Conservation (phyloP, 768 basidiomycete genomes). For the Boletus vinaceobasis region DNA sequence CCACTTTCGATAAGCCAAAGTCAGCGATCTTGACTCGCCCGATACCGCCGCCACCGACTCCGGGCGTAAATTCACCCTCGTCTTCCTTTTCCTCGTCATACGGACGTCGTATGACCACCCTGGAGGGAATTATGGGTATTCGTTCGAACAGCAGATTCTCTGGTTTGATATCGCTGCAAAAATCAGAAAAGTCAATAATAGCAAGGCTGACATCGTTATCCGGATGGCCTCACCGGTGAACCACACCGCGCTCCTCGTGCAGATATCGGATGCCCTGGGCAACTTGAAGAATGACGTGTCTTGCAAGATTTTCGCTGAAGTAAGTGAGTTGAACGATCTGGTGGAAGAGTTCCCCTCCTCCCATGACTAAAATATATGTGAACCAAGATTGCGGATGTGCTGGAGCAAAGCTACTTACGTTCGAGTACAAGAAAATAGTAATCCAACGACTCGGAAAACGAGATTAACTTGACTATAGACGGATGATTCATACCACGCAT, state of each 20-base stretch:
- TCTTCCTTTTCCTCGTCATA: constrained; percentile 99
- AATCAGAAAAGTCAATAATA: background rate
- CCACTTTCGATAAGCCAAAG: constrained; percentile 94
- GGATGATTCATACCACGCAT: constrained; percentile 95
- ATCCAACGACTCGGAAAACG: constrained; percentile 89
- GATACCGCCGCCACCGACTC: constrained; percentile 94
- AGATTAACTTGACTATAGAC: constrained; percentile 86
- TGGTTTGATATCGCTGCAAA: constrained; percentile 85
- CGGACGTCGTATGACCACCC: constrained; percentile 66
- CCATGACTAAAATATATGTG: constrained; percentile 65
- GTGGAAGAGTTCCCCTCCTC: constrained; percentile 97
- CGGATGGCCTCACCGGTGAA: constrained; percentile 63
- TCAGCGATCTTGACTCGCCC: constrained; percentile 98
- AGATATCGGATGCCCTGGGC: constrained; percentile 91
- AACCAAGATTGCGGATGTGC: constrained; percentile 3
- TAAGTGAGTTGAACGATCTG: constrained; percentile 99
- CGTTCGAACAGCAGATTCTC: constrained; percentile 94
- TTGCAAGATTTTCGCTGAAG: constrained; percentile 95
- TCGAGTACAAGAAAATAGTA: constrained; percentile 95
- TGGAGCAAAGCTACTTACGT: constrained; percentile 45
- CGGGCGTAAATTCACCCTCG: constrained; percentile 92
- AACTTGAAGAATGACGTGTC: constrained; percentile 96
- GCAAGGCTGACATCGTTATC: background rate
- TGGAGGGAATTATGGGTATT: constrained; percentile 89
- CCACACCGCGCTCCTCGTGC: constrained; percentile 96